These are phyloP conservation scores for Claviceps africana DNA, from an alignment of 2,329 filamentous ascomycete genomes.

Conservation along the genomic window DNA sequence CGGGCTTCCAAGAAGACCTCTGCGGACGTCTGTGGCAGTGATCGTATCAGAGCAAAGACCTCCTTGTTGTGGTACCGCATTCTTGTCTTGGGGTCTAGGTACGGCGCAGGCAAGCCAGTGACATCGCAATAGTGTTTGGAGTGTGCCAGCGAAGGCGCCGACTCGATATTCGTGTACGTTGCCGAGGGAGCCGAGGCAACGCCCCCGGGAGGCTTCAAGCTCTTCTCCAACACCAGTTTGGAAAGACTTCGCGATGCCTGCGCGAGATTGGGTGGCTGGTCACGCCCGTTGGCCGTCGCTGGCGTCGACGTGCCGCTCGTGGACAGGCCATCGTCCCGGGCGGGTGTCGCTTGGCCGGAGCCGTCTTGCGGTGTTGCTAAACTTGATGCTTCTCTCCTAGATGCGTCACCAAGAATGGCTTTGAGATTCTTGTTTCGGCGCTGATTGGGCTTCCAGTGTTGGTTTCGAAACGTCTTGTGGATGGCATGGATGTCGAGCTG, in stretches of 20 bases:
- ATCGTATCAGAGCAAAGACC: conserved; percentile 72
- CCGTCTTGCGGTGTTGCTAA: conserved; percentile 63
- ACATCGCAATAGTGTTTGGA: conserved; percentile 90
- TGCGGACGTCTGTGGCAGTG: conserved; percentile 64
- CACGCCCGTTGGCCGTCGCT: conserved; percentile 25
- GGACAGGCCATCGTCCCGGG: conserved; percentile 36
- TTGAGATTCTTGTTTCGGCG: conserved; percentile 99
- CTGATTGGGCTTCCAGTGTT: conserved; percentile 79
- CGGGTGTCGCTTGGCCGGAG: conserved; percentile 61
- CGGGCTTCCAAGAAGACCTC: conserved; percentile 83
- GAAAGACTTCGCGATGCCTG: conserved; percentile 78
- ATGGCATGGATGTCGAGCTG: conserved; percentile 79
- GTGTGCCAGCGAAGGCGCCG: conserved; percentile 73
- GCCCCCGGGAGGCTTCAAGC: conserved; percentile 29
- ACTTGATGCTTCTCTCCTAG: conserved; percentile 77
- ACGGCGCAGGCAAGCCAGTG: conserved; percentile 80
- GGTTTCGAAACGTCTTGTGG: conserved; percentile 80
- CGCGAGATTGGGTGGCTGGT: conserved; percentile 56
- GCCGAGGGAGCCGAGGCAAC: conserved; percentile 45
- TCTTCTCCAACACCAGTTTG: conserved; percentile 80
- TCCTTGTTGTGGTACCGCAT: conserved; percentile 88
- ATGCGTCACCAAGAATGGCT: conserved; percentile 80
- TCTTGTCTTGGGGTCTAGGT: conserved; percentile 88
- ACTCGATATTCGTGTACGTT: conserved; percentile 95
- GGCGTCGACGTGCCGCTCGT: conserved; percentile 47